These are phyloP conservation scores for Reticulascus tulasneorum DNA, from an alignment of 2,329 filamentous ascomycete species.

Conservation along the genomic window DNA sequence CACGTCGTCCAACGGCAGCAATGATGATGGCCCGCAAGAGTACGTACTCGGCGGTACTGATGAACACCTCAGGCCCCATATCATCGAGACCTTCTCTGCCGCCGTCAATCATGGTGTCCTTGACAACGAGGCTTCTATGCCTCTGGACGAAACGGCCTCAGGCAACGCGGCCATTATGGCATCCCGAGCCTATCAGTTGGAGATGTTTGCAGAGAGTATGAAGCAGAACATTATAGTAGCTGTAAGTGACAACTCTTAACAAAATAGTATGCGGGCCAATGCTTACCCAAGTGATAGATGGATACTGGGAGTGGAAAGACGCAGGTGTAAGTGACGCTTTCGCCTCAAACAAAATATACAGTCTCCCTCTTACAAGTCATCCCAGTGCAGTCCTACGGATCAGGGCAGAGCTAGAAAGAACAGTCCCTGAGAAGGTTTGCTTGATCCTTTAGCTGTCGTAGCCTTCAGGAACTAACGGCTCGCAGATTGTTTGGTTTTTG, in stretches of 20 bases:
- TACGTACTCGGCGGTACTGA: neutral
- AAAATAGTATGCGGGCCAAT: neutral
- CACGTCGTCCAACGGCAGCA: constrained; percentile 4
- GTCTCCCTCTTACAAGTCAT: constrained; percentile 15
- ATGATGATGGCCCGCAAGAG: constrained; percentile 2
- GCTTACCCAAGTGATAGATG: constrained; percentile 51
- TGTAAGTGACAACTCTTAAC: constrained; percentile 36
- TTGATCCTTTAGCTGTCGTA: neutral
- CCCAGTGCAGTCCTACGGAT: constrained; percentile 65
- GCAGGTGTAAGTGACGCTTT: constrained; percentile 65
- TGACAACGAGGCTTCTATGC: constrained; percentile 6
- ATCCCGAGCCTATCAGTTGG: constrained; percentile 64
- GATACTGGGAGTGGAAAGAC: constrained; percentile 79
- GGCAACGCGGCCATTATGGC: constrained; percentile 27
- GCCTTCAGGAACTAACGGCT: neutral
- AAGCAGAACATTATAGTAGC: constrained; percentile 68
- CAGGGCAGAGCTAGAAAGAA: constrained; percentile 56
- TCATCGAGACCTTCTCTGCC: constrained; percentile 3
- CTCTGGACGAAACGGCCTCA: constrained; percentile 3
- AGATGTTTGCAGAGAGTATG: constrained; percentile 71
- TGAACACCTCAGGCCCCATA: constrained; percentile 4
- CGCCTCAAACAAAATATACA: constrained; percentile 1
- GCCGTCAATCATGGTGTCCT: constrained; percentile 7
- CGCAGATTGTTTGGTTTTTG: constrained; percentile 67
- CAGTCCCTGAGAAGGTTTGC: constrained; percentile 49